phyloP scores from a whole-genome alignment of 176 grass and related monocot genomes.

The Phyllostachys edulis region DNA sequence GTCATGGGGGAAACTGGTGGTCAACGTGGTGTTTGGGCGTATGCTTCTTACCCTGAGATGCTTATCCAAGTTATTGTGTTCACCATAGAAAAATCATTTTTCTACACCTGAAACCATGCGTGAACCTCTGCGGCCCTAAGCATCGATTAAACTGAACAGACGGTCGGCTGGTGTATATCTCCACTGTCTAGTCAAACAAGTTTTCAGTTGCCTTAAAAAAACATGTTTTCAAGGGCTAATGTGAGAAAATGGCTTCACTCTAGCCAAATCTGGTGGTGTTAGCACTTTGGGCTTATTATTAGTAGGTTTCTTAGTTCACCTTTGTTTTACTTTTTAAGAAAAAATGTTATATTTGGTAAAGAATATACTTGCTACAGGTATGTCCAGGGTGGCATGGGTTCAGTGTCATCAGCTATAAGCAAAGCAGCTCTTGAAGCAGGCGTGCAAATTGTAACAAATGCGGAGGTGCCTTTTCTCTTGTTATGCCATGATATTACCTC shows the following conservation, averaged over 20 bases:
- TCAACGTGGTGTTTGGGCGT: constrained; percentile 98
- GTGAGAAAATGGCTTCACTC: not conserved
- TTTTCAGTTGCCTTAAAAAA: not conserved
- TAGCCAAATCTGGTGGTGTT: constrained; percentile 14
- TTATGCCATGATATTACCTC: constrained; percentile 22
- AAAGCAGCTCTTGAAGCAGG: constrained; percentile 96
- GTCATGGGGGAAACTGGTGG: constrained; percentile 93
- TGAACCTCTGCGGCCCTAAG: not conserved
- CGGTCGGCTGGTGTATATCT: not conserved
- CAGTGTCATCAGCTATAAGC: constrained; percentile 89
- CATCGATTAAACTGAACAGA: not conserved
- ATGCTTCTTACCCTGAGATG: constrained; percentile 46
- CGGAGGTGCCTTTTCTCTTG: constrained; percentile 61
- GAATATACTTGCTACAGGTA: constrained; percentile 59
- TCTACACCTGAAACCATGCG: not conserved
- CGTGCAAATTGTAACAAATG: constrained; percentile 80
- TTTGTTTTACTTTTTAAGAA: not conserved
- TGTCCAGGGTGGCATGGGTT: constrained; percentile 97
- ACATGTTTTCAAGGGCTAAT: constrained; percentile 8
- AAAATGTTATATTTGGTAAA: constrained; percentile 26
- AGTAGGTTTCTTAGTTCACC: not conserved
- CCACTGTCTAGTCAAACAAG: constrained; percentile 10
- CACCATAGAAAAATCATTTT: constrained; percentile 14
- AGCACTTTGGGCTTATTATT: not conserved
- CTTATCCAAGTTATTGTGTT: constrained; percentile 27